Evolutionary conservation across 2,329 filamentous ascomycete species (phyloP).

Genomic region (Arthrobotrys conoides): DNA sequence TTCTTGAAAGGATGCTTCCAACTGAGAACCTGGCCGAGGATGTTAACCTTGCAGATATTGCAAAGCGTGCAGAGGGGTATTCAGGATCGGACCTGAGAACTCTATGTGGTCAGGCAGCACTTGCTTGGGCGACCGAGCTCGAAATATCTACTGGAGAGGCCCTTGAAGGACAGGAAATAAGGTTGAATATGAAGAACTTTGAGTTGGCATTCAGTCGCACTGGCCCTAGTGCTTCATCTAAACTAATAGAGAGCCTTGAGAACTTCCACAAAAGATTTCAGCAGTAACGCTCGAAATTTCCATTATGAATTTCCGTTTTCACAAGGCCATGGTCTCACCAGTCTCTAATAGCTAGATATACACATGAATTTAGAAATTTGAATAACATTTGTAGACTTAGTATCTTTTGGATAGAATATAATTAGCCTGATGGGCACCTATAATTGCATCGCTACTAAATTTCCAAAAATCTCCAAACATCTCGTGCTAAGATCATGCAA

Average conservation of each 20-base stretch:
- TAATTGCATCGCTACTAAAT: too few species aligned
- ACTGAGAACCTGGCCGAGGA: constrained; percentile 13
- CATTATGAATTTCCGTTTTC: neutral
- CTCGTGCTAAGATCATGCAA: too few species aligned
- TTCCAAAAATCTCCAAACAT: too few species aligned
- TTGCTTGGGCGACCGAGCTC: constrained; percentile 33
- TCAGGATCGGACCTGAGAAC: constrained; percentile 50
- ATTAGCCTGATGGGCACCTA: too few species aligned
- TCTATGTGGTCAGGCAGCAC: constrained; percentile 41
- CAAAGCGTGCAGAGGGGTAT: constrained; percentile 28
- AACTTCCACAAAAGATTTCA: constrained; percentile 17
- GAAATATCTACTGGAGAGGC: constrained; percentile 2
- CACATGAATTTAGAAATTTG: too few species aligned
- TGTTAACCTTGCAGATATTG: constrained; percentile 38
- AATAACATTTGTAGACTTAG: too few species aligned
- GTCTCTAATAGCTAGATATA: too few species aligned
- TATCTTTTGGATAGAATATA: too few species aligned
- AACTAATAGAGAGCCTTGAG: constrained; percentile 11
- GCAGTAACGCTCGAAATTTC: neutral
- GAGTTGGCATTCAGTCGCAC: constrained; percentile 13
- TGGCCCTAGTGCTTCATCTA: constrained; percentile 3
- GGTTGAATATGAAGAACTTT: constrained; percentile 16
- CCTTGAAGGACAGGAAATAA: constrained; percentile 1
- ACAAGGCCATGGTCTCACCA: neutral
- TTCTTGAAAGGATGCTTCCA: constrained; percentile 35